These are phyloP conservation scores for Tausonia pullulans DNA, from an alignment of 1,284 basidiomycete species.

Conservation along the genomic window DNA sequence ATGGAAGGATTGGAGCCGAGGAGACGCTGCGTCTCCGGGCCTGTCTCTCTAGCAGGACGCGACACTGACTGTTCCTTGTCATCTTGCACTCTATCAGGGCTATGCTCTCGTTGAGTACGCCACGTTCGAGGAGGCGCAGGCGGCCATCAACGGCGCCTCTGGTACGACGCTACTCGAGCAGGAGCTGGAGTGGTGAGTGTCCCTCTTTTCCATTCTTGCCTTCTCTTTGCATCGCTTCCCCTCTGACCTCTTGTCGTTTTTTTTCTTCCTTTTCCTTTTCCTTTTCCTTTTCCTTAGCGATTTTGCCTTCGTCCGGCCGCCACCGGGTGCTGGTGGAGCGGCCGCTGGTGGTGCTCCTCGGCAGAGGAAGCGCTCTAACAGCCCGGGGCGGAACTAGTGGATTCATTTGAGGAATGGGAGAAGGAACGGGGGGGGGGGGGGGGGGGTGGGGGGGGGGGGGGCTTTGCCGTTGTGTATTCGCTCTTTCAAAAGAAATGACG, in stretches of 20 bases:
- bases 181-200: constrained; percentile 51
- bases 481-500: too few relatives aligned
- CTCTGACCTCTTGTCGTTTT: not conserved
- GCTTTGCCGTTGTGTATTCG: too few relatives aligned
- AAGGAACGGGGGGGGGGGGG: too few relatives aligned
- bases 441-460: too few relatives aligned
- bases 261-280: not conserved
- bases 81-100: constrained; percentile 45
- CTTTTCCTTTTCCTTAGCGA: not conserved
- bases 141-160: constrained; percentile 70
- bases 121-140: constrained; percentile 81
- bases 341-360: not conserved
- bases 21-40: not conserved
- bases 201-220: not conserved
- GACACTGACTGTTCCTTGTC: constrained; percentile 11
- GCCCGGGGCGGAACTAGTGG: not conserved
- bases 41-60: too few relatives aligned
- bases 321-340: not conserved
- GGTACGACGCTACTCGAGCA: constrained; percentile 80
- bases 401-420: not conserved
- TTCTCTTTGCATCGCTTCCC: not conserved
- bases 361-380: not conserved
- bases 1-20: not conserved
- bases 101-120: constrained; percentile 95
- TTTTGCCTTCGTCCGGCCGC: not conserved